phyloP scores from a whole-genome alignment of 768 basidiomycete genomes.

The Trametes villosa region DNA sequence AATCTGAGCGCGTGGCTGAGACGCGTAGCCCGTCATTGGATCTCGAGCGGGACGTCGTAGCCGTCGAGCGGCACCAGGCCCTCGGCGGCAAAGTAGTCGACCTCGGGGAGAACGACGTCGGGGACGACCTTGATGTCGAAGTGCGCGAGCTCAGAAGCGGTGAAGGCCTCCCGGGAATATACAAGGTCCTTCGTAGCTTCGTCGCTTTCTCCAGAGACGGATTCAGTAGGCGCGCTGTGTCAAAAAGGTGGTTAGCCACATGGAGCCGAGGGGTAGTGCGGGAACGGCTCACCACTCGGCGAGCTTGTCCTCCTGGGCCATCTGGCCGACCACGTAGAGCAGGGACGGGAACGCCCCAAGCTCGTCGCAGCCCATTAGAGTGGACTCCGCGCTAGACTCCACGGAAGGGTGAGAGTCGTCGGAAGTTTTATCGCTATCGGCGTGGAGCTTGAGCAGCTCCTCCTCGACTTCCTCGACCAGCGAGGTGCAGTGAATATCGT shows the following conservation, averaged over 20 bases:
- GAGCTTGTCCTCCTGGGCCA: neutral
- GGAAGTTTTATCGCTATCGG: neutral
- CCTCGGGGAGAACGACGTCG: neutral
- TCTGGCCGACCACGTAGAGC: too few species aligned
- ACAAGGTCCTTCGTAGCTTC: neutral
- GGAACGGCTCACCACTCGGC: neutral
- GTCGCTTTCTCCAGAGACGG: neutral
- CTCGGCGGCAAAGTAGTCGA: constrained; percentile 4
- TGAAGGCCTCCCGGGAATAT: neutral
- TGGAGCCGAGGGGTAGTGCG: too few species aligned
- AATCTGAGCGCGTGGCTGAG: too few species aligned
- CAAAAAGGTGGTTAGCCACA: neutral
- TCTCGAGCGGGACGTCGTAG: neutral
- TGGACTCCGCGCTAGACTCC: neutral
- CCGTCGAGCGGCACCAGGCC: neutral
- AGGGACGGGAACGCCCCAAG: neutral
- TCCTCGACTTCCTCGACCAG: constrained; percentile 3
- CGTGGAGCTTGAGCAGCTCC: neutral
- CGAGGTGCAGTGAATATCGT: neutral
- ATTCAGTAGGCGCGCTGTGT: neutral
- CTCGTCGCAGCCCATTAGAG: neutral
- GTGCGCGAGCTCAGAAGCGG: neutral
- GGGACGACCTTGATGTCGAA: constrained; percentile 11
- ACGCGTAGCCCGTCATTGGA: neutral
- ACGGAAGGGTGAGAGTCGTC: neutral